Evolutionary conservation across 192 early-diverging fungal species (phyloP).

Genomic region (Coemansia sp.): DNA sequence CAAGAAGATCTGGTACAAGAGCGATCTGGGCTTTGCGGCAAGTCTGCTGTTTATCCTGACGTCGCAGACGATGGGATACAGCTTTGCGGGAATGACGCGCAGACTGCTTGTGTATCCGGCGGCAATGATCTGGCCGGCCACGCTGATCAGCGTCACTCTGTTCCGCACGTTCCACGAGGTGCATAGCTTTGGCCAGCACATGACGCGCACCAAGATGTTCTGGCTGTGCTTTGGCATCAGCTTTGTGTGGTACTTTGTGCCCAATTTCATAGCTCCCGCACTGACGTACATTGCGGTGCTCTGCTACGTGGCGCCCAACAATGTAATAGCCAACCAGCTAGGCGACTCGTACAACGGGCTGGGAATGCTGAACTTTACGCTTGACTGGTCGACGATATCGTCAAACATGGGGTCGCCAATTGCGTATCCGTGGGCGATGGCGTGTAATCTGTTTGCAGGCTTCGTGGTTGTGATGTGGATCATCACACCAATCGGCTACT

Average conservation of each 20-base stretch:
- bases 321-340: conserved; percentile 46
- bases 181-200: conserved; percentile 55
- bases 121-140: conserved; percentile 85
- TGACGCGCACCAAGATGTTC: conserved; percentile 61
- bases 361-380: conserved; percentile 67
- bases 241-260: conserved; percentile 62
- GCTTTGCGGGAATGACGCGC: conserved; percentile 70
- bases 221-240: conserved; percentile 50
- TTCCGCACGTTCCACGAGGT: conserved; percentile 77
- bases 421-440: conserved; percentile 72
- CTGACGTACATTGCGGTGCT: conserved; percentile 66
- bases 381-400: conserved; percentile 74
- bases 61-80: conserved; percentile 66
- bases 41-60: conserved; percentile 71
- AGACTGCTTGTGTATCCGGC: conserved; percentile 80
- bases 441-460: conserved; percentile 69
- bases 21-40: conserved; percentile 65
- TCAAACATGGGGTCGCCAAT: conserved; percentile 63
- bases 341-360: conserved; percentile 61
- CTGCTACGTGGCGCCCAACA: conserved; percentile 59
- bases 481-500: conserved; percentile 71
- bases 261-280: conserved; percentile 66
- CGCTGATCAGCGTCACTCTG: conserved; percentile 72
- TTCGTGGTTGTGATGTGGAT: conserved; percentile 75
- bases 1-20: conserved; percentile 68